Evolutionary conservation across 441 rosid genomes (phyloP).

Genomic region (Jatropha podagrica): DNA sequence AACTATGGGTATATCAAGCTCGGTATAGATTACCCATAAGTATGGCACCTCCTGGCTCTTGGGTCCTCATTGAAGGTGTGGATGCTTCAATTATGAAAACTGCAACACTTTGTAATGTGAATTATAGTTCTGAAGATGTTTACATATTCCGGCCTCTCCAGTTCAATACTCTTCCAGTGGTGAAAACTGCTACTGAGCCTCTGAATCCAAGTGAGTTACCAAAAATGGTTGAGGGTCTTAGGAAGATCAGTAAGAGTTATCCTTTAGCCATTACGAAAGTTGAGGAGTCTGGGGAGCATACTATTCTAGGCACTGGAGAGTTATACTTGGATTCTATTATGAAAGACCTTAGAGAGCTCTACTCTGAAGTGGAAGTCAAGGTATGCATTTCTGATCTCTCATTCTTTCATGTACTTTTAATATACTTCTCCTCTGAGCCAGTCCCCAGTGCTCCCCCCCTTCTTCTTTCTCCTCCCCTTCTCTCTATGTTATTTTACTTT

Average conservation of each 20-base stretch:
- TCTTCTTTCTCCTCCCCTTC: background rate
- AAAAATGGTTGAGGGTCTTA: slow-evolving; percentile 98
- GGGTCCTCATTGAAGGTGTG: slow-evolving; percentile 97
- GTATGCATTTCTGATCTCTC: slow-evolving; percentile 32
- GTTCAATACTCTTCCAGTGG: slow-evolving; percentile 94
- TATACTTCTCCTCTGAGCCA: background rate
- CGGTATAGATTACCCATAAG: slow-evolving; percentile 90
- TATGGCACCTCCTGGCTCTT: slow-evolving; percentile 96
- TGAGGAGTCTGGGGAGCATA: slow-evolving; percentile 98
- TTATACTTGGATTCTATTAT: slow-evolving; percentile 93
- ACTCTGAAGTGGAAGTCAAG: slow-evolving; percentile 99
- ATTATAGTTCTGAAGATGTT: slow-evolving; percentile 69
- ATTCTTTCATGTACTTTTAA: slow-evolving; percentile 14
- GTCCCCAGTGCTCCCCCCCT: no score
- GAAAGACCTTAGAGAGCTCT: slow-evolving; percentile 98
- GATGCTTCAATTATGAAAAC: slow-evolving; percentile 98
- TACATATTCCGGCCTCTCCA: slow-evolving; percentile 87
- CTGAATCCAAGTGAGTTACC: slow-evolving; percentile 98
- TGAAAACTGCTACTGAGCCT: slow-evolving; percentile 98
- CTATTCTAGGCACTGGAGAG: slow-evolving; percentile 96
- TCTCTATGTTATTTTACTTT: background rate
- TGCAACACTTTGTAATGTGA: slow-evolving; percentile 80
- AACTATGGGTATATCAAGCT: slow-evolving; percentile 94
- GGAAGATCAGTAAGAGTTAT: slow-evolving; percentile 98
- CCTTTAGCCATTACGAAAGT: slow-evolving; percentile 96